phyloP scores from a whole-genome alignment of 108 stramenopile genomes.

The Conticribra guillardii region DNA sequence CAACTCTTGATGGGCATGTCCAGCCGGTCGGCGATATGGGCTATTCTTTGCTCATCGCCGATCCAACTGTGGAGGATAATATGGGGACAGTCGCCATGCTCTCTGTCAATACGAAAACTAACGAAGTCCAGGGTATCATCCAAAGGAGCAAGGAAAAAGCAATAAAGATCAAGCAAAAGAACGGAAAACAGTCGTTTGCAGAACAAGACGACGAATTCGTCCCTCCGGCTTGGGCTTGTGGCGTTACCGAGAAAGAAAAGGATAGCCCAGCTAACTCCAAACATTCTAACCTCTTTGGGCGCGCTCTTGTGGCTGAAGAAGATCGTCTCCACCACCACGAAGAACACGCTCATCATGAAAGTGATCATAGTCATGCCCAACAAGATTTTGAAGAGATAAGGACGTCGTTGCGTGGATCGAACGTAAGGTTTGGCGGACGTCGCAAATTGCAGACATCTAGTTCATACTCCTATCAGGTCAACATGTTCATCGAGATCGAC shows the following conservation, averaged over 20 bases:
- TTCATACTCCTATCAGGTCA: conserved; percentile 20
- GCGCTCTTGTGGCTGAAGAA: neutral
- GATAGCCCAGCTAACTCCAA: neutral
- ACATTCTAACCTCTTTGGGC: neutral
- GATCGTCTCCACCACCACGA: neutral
- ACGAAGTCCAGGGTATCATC: conserved; percentile 5
- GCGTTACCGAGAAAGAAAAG: conserved; percentile 3
- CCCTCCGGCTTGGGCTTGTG: conserved; percentile 16
- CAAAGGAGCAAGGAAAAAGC: conserved; percentile 2
- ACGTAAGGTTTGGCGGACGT: neutral
- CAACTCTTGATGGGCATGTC: neutral
- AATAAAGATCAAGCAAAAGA: conserved; percentile 14
- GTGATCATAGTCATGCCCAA: no score
- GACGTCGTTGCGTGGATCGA: neutral
- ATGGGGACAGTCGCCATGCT: conserved; percentile 7
- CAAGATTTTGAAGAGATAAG: neutral
- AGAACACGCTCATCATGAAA: neutral
- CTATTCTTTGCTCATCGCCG: neutral
- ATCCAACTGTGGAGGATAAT: neutral
- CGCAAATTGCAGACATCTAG: neutral
- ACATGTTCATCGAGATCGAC: conserved; percentile 18
- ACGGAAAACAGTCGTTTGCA: conserved; percentile 1
- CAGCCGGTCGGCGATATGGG: neutral
- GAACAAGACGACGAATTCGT: conserved; percentile 14
- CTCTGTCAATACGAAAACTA: conserved; percentile 16